Conservation (phyloP, 2,329 filamentous ascomycete species). For the Beauveria varroae region DNA sequence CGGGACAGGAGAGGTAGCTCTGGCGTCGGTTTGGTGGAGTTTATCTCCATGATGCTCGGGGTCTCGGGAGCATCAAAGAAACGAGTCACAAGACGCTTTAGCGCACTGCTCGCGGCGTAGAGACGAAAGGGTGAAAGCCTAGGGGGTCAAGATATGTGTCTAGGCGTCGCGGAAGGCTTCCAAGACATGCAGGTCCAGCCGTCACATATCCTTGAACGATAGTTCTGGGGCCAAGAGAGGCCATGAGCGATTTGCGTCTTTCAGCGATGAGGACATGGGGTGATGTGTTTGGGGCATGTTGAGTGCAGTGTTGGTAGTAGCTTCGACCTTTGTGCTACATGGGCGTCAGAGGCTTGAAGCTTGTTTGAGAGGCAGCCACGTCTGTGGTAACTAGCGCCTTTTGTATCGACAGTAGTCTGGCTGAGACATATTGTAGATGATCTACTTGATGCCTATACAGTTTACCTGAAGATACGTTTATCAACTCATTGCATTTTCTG, state of each 20-base stretch:
- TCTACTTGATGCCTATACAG: too few relatives aligned
- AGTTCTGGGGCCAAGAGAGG: neutral
- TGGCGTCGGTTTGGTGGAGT: neutral
- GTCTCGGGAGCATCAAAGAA: neutral
- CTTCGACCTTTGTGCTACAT: neutral
- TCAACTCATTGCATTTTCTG: neutral
- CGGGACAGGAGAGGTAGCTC: conserved; percentile 24
- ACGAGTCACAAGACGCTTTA: neutral
- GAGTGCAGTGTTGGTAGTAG: neutral
- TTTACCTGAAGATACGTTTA: neutral
- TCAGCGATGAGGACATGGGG: neutral
- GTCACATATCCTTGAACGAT: conserved; percentile 15
- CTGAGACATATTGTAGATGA: neutral
- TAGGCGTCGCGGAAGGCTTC: conserved; percentile 18
- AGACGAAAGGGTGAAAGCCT: neutral
- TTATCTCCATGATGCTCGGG: neutral
- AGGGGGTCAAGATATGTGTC: neutral
- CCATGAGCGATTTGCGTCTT: neutral
- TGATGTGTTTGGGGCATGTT: neutral
- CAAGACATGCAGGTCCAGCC: conserved; percentile 25
- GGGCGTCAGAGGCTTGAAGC: neutral
- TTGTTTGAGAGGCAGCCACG: conserved; percentile 1
- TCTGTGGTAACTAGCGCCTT: neutral
- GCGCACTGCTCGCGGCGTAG: neutral
- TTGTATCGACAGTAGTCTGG: neutral